Percentiles rank a stretch among this genome's conserved stretches.
Evolutionary conservation across 2,329 filamentous ascomycete species (phyloP).

Genomic region (Xylaria sp.): DNA sequence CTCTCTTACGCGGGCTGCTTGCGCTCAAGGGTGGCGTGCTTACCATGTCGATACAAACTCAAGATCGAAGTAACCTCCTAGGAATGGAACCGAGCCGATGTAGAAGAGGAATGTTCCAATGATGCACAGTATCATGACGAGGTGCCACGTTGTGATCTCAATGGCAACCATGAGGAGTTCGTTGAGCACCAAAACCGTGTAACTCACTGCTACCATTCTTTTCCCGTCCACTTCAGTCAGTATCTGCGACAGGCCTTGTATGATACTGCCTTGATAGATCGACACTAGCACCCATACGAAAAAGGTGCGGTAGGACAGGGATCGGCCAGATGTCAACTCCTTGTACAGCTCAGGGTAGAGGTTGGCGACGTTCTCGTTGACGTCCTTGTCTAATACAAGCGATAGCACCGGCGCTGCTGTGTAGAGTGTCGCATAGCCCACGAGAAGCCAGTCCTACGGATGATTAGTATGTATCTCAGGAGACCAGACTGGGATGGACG

Average conservation of each 20-base stretch:
- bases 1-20: not conserved
- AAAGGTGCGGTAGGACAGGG: slow-evolving; percentile 87
- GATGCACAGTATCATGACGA: slow-evolving; percentile 80
- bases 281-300: slow-evolving; percentile 95
- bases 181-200: slow-evolving; percentile 87
- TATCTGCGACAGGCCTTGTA: slow-evolving; percentile 89
- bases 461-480: slow-evolving; percentile 26
- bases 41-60: slow-evolving; percentile 66
- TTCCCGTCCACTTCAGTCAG: slow-evolving; percentile 70
- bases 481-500: not conserved
- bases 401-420: slow-evolving; percentile 91
- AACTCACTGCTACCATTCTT: slow-evolving; percentile 83
- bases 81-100: slow-evolving; percentile 74
- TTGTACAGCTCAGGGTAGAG: slow-evolving; percentile 97
- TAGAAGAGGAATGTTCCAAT: slow-evolving; percentile 79
- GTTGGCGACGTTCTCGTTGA: slow-evolving; percentile 88
- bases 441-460: slow-evolving; percentile 78
- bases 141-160: slow-evolving; percentile 95
- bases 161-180: slow-evolving; percentile 97
- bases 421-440: slow-evolving; percentile 94
- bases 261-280: slow-evolving; percentile 90
- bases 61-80: slow-evolving; percentile 87
- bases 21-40: slow-evolving; percentile 28
- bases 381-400: slow-evolving; percentile 88
- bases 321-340: slow-evolving; percentile 84